Base-by-base conservation (phyloP, 768 basidiomycete species). In the Mycena leptocephala region DNA sequence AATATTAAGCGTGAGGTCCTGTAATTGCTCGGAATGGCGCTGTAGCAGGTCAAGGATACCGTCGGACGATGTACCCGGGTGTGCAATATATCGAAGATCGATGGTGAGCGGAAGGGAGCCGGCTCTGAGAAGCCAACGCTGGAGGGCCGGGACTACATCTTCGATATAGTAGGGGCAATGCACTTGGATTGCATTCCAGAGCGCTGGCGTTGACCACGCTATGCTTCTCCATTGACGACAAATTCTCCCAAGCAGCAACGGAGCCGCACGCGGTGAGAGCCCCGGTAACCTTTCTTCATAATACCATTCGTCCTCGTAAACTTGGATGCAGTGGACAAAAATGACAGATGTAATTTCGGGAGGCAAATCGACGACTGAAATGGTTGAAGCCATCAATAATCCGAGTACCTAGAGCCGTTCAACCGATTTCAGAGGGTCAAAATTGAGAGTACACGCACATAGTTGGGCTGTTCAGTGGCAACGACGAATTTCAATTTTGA, bases 1-100 rank as follows among this genome's bases (percentile, higher is more conserved):
- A n/a, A 65, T 58, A n/a, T 39, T 18, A 20, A 72, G 72, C 20
- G 63, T 65, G 14, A 72, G 41, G 43, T 56, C 46, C 63, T 72
- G 72, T 10, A 72, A 39, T 35, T 72, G 71, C 5, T 20, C n/a
- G 0, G 63, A 39, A 53, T 72, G 63, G 6, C 72, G 72, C 22
- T 48, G 24, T n/a, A 72, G 4, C 2, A 72, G 9, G 1, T 32
- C n/a, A 18, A 39, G 55, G 28, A 72, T 22, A 30, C n/a, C 55
- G 24, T 56, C 63, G 7, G 72, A 65, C 39, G 72, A 65, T 33
- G 71, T 72, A 18, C 48, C 55, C 13, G 63, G 53, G 63, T 72
- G 37, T 2, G 14, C n/a, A 16, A 13, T 32, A 22, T 72, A 72
- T 43, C 22, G 20, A 5, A 72, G 18, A 43, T 65, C 55, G 30